phyloP scores from a whole-genome alignment of 2,329 filamentous ascomycete genomes.

The Aspergillus jensenii region DNA sequence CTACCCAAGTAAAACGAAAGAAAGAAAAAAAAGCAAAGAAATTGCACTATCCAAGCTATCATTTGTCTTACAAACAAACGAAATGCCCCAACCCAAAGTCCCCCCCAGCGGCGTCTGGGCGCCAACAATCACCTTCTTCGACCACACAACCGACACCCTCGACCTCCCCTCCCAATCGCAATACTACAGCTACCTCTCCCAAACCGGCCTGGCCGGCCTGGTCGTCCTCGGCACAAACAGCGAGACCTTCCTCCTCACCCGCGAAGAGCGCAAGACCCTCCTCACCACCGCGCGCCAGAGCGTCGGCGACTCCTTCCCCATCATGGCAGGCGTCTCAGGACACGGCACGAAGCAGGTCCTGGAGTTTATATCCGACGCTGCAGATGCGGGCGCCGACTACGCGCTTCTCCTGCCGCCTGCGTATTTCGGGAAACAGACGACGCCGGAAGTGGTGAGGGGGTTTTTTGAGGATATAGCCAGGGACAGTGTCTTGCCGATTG shows the following conservation, averaged over 20 bases:
- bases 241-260: constrained; percentile 58
- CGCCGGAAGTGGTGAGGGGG: constrained; percentile 54
- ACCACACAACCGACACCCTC: constrained; percentile 50
- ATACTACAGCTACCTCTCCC: constrained; percentile 54
- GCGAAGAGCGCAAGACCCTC: constrained; percentile 57
- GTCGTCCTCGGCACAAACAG: constrained; percentile 58
- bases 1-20: not conserved
- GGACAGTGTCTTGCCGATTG: constrained; percentile 54
- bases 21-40: too few relatives aligned
- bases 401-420: constrained; percentile 61
- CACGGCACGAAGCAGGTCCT: constrained; percentile 67
- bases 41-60: too few relatives aligned
- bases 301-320: constrained; percentile 54
- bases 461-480: constrained; percentile 61
- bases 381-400: constrained; percentile 61
- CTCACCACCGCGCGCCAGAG: constrained; percentile 56
- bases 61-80: too few relatives aligned
- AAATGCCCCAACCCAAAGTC: constrained; percentile 12
- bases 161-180: constrained; percentile 49
- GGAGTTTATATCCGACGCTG: constrained; percentile 59
- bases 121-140: constrained; percentile 57
- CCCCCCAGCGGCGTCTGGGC: constrained; percentile 47
- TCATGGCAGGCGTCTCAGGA: constrained; percentile 65
- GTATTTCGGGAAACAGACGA: constrained; percentile 67
- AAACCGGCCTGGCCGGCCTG: constrained; percentile 51